Evolutionary conservation across 139 green algal genomes (phyloP), one percentile per base, ranked within the genome.

Genomic region (Micromonas pusilla): DNA sequence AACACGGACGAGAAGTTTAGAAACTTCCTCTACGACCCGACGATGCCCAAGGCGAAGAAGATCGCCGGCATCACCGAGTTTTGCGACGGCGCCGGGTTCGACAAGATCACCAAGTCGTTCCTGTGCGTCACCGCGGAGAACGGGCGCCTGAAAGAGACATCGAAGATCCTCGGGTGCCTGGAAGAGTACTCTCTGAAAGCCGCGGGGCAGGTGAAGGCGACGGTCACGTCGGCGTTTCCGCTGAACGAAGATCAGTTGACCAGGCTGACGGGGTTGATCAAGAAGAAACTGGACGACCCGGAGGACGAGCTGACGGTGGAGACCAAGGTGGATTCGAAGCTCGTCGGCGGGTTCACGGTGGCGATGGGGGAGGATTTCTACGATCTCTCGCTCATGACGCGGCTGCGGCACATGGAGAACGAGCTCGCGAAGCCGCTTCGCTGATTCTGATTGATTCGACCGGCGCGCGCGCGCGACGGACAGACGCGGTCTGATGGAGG

Each of bases 311-410:
- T 94, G 36, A 70, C 80, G 20, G 38, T 91, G 60, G 62, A 85
- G 34, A 39, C 85, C 62, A 82, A 90, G 82, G 86, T 95, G 36
- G 83, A 95, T 66, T 88, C 88, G 26, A 77, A 54, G 34, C 91
- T 95, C 68, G 83, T 95, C 32, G 90, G 89, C 5, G 91, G 91
- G 52, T 36, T 95, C 30, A 79, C 94, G 26, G 77, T 95, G 25
- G 83, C 90, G 67, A 87, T 95, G 32, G 90, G 87, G 6, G 91
- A 95, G 73, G 91, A 91, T 83, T 85, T 90, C 79, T 87, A 96
- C 20, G 91, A 95, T 79, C 73, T 95, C 67, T 89, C 81, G 54
- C 87, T 95, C 54, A 62, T 70, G 60, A 79, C 83, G 2, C 79
- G 81, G 28, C 78, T 93, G 28, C 84, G 85, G 72, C 84, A 86